Conservation (phyloP, 2,329 filamentous ascomycete genomes). For the Magnaporthales sp. region DNA sequence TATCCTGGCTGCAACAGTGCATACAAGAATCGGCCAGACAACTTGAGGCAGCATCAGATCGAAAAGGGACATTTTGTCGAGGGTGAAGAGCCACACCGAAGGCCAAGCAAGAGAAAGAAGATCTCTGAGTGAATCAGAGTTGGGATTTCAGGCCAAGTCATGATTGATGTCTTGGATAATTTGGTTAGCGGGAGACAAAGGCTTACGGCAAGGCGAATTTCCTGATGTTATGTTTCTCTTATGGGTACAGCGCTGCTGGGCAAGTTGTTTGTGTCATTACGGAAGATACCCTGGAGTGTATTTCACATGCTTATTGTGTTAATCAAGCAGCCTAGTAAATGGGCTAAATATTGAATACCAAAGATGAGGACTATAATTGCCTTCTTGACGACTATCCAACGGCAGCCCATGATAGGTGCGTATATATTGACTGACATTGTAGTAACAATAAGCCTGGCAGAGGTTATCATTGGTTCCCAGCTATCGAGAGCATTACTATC, state of each 20-base stretch:
- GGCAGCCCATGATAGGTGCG: too few relatives aligned
- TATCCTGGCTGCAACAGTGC: constrained; percentile 45
- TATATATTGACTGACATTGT: too few relatives aligned
- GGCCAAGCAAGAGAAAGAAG: constrained; percentile 41
- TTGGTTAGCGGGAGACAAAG: too few relatives aligned
- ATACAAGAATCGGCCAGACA: constrained; percentile 48
- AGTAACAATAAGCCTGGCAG: not conserved
- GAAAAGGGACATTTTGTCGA: constrained; percentile 45
- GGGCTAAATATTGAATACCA: not conserved
- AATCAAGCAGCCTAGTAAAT: not conserved
- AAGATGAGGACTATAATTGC: not conserved
- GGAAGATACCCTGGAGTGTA: not conserved
- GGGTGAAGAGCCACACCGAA: constrained; percentile 27
- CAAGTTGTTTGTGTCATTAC: not conserved
- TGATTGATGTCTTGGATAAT: too few relatives aligned
- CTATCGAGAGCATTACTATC: not conserved
- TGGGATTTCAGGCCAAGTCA: not conserved
- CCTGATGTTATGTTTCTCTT: too few relatives aligned
- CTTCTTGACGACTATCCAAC: too few relatives aligned
- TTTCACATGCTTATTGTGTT: not conserved
- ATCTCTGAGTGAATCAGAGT: constrained; percentile 10
- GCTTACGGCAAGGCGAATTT: too few relatives aligned
- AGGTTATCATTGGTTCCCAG: not conserved
- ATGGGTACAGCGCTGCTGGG: too few relatives aligned
- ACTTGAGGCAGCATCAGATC: constrained; percentile 46